Evolutionary conservation across 176 grass and related monocot genomes (phyloP), one percentile per base, ranked within the genome.

Genomic region (Dendrocalamus sinicus): DNA sequence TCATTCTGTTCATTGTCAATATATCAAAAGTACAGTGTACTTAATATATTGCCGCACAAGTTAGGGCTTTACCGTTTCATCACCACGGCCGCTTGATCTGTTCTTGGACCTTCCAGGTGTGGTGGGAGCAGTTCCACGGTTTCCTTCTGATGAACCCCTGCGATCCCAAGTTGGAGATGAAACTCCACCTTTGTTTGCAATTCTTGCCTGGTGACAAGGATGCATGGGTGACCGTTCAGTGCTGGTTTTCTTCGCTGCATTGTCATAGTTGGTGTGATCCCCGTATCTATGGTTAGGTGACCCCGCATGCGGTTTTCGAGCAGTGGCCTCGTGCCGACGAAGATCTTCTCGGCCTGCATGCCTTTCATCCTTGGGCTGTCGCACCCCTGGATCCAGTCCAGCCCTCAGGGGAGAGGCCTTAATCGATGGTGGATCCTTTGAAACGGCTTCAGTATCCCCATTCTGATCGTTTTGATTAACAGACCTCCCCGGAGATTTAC

Each of bases 141-240:
- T 74, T 71, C 83, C 86, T 82, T 93, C 91, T 4, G 89, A 55
- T 24, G 87, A 86, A 74, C 85, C 78, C 73, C 68, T 87, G 17
- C 88, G 87, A 66, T 91, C 94, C 32, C 79, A 76, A 19, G 91
- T 79, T 82, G 91, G 83, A 78, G 92, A 96, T 14, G 93, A 61
- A 65, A 81, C 86, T 19, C 81, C 84, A 76, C 89, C 92, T 76
- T 88, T 92, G 81, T 85, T 89, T 41, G 78, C 64, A 80, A 81
- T 39, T 82, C 85, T 94, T 73, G 70, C 84, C 32, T 83, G 78
- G 3, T 92, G 83, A 48, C 71, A 90, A 81, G 90, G 87, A 79
- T 94, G 92, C 55, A 92, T 64, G 48, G 92, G 92, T 19, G 92
- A 94, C 2, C 78, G 50, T 41, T 95, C 93, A 6, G 40, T 59